phyloP scores from a whole-genome alignment of 1,284 basidiomycete genomes.

The Trichosporon asahii region DNA sequence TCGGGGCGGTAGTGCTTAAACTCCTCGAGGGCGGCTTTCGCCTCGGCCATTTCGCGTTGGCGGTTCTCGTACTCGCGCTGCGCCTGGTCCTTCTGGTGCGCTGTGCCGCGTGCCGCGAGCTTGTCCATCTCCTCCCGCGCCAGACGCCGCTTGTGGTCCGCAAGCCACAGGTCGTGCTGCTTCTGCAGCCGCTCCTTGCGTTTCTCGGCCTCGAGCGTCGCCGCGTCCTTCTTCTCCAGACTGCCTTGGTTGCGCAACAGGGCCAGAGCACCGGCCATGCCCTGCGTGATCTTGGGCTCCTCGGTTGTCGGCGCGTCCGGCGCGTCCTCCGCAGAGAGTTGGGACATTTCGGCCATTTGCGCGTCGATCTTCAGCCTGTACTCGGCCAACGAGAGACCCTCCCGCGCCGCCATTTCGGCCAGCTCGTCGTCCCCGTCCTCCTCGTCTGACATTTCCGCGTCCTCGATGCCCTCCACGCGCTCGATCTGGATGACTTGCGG shows the following conservation, averaged over 20 bases:
- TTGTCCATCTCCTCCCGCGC: conserved; percentile 76
- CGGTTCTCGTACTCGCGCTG: conserved; percentile 93
- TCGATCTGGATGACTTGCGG: conserved; percentile 53
- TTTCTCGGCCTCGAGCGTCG: conserved; percentile 58
- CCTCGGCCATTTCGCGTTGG: conserved; percentile 83
- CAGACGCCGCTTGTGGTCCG: conserved; percentile 71
- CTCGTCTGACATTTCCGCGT: conserved; percentile 60
- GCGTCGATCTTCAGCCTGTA: conserved; percentile 50
- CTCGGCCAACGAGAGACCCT: conserved; percentile 49
- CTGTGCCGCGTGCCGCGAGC: conserved; percentile 65
- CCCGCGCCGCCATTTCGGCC: conserved; percentile 51
- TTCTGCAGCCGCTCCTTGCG: conserved; percentile 62
- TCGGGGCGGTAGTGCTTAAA: conserved; percentile 97
- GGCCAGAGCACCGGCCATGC: conserved; percentile 82
- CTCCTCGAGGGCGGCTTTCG: conserved; percentile 72
- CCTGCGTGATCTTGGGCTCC: conserved; percentile 70
- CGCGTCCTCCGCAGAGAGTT: conserved; percentile 58
- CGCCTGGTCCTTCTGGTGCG: conserved; percentile 76
- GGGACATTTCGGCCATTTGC: conserved; percentile 60
- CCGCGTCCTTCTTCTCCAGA: conserved; percentile 63
- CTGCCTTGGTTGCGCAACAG: conserved; percentile 91
- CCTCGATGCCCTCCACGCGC: conserved; percentile 48
- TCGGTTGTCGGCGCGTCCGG: conserved; percentile 54
- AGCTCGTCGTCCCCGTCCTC: conserved; percentile 68
- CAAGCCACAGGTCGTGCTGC: conserved; percentile 85